Base-by-base conservation (phyloP, 495 filamentous ascomycete species). In the Viridothelium virens region DNA sequence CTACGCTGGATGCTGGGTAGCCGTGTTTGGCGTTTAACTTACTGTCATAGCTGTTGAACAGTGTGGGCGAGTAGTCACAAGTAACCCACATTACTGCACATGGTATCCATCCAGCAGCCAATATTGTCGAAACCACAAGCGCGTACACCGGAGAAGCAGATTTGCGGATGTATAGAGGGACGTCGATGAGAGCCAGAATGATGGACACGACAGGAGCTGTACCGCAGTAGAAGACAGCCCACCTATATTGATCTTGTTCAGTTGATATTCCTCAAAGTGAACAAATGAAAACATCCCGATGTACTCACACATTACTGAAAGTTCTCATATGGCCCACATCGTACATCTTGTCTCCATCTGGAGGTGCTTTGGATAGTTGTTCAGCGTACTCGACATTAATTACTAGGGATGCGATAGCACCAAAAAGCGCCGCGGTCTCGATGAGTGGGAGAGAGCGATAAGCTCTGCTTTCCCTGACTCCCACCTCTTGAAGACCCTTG, bases 71-170 rank as follows among this genome's bases (percentile, higher is more conserved):
- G 14, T 59, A 59, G 53, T 59, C 53, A 31, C 53, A 59, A 59
- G 53, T 59, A 10, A 59, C 1, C 53, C 53, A 59, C 53, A 59
- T 59, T 14, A 59, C 53, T 31, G 53, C 53, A 59, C 53, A 59
- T 5, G 53, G 53, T 59, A 59, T 59, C 53, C 53, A 59, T 59
- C 53, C 53, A 59, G 53, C 53, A 33, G 53, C 53, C 11, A 59
- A 59, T 59, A 59, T 59, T 10, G 53, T 59, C 14, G 53, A 59
- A 36, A 59, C 31, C 25, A 59, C 31, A 14, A 59, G 53, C 53
- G 53, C 53, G 14, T 59, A 59, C 11, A 59, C 53, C 2, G 53
- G 53, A 3, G 53, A 59, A 36, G 53, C 53, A 36, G 53, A 9
- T 36, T 59, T 59, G 25, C 53, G 53, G 31, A 59, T 14, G 14